Evolutionary conservation across 2,329 filamentous ascomycete species (phyloP).

Genomic region (Ceratocystis lukuohia): DNA sequence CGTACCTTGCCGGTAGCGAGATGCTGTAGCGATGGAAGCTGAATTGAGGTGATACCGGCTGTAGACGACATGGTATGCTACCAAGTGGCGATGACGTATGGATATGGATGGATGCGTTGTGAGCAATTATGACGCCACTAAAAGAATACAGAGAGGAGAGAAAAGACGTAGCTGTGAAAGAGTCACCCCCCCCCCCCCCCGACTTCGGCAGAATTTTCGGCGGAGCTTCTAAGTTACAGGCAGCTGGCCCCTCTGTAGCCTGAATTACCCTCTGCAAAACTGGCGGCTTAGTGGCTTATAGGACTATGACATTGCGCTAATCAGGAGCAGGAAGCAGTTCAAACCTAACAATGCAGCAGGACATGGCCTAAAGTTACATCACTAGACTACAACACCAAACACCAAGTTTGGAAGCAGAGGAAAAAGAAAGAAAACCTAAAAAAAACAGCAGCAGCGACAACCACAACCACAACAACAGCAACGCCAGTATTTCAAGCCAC

Average conservation of each 20-base stretch:
- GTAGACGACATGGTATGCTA: slow-evolving; percentile 10
- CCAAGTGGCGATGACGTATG: neutral
- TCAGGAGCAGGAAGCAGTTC: neutral
- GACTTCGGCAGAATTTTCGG: slow-evolving; percentile 14
- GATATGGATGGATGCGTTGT: neutral
- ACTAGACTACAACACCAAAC: no score
- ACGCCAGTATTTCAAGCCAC: no score
- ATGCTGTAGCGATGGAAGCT: slow-evolving; percentile 27
- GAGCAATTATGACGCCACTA: slow-evolving; percentile 3
- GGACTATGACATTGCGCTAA: neutral
- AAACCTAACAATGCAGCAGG: no score
- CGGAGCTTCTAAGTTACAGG: neutral
- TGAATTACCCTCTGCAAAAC: neutral
- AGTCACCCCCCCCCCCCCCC: slow-evolving; percentile 6
- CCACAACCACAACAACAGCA: no score
- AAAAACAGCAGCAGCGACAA: no score
- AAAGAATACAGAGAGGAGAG: neutral
- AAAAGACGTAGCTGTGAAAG: slow-evolving; percentile 7
- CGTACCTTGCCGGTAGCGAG: slow-evolving; percentile 53
- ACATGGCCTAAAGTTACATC: no score
- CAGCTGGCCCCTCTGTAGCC: neutral
- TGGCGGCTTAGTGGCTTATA: neutral
- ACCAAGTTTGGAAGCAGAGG: no score
- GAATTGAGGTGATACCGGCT: slow-evolving; percentile 24
- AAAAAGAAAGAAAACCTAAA: no score